Evolutionary conservation across 805 yeast species (phyloP).

Genomic region (Candida piceae): DNA sequence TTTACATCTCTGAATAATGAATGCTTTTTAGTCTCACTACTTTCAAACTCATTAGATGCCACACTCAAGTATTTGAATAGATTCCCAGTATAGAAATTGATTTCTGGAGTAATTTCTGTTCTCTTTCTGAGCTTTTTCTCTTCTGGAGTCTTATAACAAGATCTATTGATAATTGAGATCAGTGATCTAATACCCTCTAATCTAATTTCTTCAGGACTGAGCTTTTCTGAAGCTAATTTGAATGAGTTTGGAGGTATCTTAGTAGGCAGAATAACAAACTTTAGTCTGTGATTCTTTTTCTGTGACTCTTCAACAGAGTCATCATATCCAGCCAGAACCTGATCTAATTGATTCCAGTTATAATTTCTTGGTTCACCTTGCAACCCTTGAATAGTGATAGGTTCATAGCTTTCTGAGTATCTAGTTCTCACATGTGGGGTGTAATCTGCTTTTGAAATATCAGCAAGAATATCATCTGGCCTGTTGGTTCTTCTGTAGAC

Average conservation of each 20-base stretch:
- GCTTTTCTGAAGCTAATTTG: constrained; percentile 45
- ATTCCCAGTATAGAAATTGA: constrained; percentile 83
- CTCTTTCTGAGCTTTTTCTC: constrained; percentile 34
- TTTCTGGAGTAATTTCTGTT: constrained; percentile 62
- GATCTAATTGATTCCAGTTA: constrained; percentile 93
- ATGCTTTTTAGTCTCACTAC: constrained; percentile 12
- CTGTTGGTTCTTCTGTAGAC: constrained; percentile 45
- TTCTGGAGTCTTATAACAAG: constrained; percentile 41
- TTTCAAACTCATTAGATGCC: constrained; percentile 20
- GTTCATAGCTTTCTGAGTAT: constrained; percentile 62
- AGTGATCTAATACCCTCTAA: constrained; percentile 82
- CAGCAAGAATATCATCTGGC: constrained; percentile 28
- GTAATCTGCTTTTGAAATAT: constrained; percentile 27
- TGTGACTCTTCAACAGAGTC: constrained; percentile 58
- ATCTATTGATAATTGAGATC: constrained; percentile 56
- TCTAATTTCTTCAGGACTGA: constrained; percentile 80
- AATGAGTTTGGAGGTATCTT: constrained; percentile 55
- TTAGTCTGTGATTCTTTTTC: constrained; percentile 56
- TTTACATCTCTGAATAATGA: constrained; percentile 22
- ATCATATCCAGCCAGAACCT: constrained; percentile 83
- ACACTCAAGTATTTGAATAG: constrained; percentile 58
- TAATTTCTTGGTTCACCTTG: constrained; percentile 47
- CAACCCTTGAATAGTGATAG: constrained; percentile 52
- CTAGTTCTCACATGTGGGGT: constrained; percentile 67
- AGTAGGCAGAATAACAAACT: constrained; percentile 81